A percentile compares a stretch with the other conserved stretches of the same genome.
These are phyloP conservation scores for Pyricularia sp. DNA, from an alignment of 2,329 filamentous ascomycete species.

Conservation along the genomic window DNA sequence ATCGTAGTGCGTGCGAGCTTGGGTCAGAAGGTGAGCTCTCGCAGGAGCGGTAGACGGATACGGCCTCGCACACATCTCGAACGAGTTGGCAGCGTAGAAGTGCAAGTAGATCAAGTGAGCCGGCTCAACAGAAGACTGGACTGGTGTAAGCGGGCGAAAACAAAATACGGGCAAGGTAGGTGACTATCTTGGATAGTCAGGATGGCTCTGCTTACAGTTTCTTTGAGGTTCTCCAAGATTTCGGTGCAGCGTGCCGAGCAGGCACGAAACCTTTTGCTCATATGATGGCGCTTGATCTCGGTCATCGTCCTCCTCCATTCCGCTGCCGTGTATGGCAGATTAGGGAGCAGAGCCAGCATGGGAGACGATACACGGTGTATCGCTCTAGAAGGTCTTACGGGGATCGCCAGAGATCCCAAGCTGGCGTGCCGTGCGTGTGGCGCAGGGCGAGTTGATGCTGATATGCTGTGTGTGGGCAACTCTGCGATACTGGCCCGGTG, in stretches of 20 bases:
- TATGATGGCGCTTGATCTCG: constrained; percentile 45
- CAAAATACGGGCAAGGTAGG: background rate
- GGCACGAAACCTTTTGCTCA: constrained; percentile 38
- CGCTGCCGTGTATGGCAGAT: constrained; percentile 30
- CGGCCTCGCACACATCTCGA: constrained; percentile 45
- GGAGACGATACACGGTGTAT: constrained; percentile 14
- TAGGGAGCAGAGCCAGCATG: constrained; percentile 7
- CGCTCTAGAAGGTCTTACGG: constrained; percentile 10
- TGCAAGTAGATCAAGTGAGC: constrained; percentile 49
- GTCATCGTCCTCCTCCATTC: constrained; percentile 43
- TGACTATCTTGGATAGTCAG: background rate
- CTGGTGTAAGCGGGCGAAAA: background rate
- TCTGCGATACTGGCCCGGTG: constrained; percentile 1
- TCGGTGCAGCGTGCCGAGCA: constrained; percentile 44
- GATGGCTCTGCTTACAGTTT: constrained; percentile 26
- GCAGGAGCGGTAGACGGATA: constrained; percentile 35
- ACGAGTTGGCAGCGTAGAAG: constrained; percentile 52
- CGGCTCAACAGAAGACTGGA: constrained; percentile 31
- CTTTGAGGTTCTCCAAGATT: constrained; percentile 38
- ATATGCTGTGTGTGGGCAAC: constrained; percentile 5
- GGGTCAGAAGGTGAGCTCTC: constrained; percentile 36
- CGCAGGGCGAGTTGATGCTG: background rate
- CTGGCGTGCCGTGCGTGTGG: constrained; percentile 8
- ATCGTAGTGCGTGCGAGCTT: constrained; percentile 43
- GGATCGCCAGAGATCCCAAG: constrained; percentile 5